phyloP scores from a whole-genome alignment of 2,329 filamentous ascomycete species.

The Colletotrichum sojae region DNA sequence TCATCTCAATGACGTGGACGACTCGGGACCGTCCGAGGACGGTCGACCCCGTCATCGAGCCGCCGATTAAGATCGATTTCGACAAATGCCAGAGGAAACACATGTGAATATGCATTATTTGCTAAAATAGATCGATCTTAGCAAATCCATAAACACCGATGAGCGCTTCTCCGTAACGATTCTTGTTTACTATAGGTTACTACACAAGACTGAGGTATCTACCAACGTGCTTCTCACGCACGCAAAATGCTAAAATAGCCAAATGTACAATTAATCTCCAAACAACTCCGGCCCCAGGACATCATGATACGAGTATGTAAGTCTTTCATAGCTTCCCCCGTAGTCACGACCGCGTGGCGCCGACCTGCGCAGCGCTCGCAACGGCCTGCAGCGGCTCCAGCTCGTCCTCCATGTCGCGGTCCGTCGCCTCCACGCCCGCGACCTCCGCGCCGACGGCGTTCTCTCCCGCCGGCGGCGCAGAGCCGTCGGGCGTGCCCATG shows the following conservation, averaged over 20 bases:
- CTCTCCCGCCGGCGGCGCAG: neutral
- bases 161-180: neutral
- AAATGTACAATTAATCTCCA: neutral
- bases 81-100: neutral
- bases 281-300: constrained; percentile 15
- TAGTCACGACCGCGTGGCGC: constrained; percentile 10
- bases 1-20: constrained; percentile 41
- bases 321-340: neutral
- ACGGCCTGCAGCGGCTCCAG: constrained; percentile 40
- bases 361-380: constrained; percentile 29
- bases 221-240: constrained; percentile 6
- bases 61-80: constrained; percentile 5
- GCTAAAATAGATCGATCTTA: neutral
- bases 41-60: constrained; percentile 19
- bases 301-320: neutral
- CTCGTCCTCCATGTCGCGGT: constrained; percentile 41
- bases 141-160: too few species aligned
- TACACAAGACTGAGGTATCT: constrained; percentile 27
- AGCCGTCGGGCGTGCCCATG: constrained; percentile 53
- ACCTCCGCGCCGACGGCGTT: constrained; percentile 16
- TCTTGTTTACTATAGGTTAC: neutral
- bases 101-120: constrained; percentile 23
- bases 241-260: constrained; percentile 11
- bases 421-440: constrained; percentile 32
- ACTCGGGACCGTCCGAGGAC: constrained; percentile 13